Conservation (phyloP, 2,329 filamentous ascomycete genomes). For the Hypoxylon sp. region DNA sequence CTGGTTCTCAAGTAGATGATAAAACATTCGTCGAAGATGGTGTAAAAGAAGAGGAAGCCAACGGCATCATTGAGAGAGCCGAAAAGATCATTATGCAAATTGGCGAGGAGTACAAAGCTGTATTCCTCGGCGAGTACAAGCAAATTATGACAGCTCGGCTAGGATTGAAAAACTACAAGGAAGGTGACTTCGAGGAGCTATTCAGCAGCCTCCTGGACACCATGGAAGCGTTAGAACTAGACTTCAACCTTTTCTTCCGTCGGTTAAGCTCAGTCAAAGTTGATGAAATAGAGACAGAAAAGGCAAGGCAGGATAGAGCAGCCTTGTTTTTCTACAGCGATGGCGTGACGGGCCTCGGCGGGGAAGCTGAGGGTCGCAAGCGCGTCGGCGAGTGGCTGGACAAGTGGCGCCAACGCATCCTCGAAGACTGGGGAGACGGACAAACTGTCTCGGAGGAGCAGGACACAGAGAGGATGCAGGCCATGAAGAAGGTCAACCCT, state of each 20-base stretch:
- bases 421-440: slow-evolving; percentile 79
- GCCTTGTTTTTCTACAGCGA: slow-evolving; percentile 84
- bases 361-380: slow-evolving; percentile 73
- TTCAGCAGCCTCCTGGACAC: slow-evolving; percentile 87
- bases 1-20: slow-evolving; percentile 79
- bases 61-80: slow-evolving; percentile 80
- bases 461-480: slow-evolving; percentile 73
- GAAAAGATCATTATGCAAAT: slow-evolving; percentile 84
- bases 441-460: slow-evolving; percentile 52
- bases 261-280: slow-evolving; percentile 76
- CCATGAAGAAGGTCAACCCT: slow-evolving; percentile 91
- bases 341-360: slow-evolving; percentile 69
- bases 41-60: slow-evolving; percentile 74
- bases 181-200: slow-evolving; percentile 81
- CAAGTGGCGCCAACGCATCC: slow-evolving; percentile 78
- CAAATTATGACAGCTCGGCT: slow-evolving; percentile 83
- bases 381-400: slow-evolving; percentile 83
- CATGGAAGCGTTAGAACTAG: slow-evolving; percentile 84
- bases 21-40: slow-evolving; percentile 78
- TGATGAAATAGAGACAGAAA: slow-evolving; percentile 73
- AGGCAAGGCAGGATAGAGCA: slow-evolving; percentile 73
- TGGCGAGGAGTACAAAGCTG: slow-evolving; percentile 88
- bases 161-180: slow-evolving; percentile 77
- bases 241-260: slow-evolving; percentile 96
- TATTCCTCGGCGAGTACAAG: slow-evolving; percentile 92